Evolutionary conservation across 2,329 filamentous ascomycete genomes (phyloP), one percentile per base, ranked within the genome.

Genomic region (Aureobasidium melanogenum): DNA sequence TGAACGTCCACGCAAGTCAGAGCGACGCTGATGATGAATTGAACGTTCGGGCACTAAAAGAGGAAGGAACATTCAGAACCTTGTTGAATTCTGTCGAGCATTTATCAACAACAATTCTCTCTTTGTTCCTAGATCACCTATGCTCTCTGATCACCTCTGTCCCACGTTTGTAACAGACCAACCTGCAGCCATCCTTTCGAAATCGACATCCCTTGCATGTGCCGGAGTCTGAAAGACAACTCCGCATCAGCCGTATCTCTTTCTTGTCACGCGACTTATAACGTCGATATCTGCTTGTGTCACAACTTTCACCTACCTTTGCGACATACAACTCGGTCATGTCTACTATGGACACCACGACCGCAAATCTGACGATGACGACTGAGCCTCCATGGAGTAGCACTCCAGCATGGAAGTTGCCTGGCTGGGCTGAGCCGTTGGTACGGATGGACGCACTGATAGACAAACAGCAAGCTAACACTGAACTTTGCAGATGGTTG

Each of bases 401-500:
- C 64, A 72, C 71, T 63, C 73, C 72, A 46, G 73, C 74, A 5
- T 76, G 73, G 74, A 75, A 74, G 64, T 66, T 76, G 60, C 74
- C 74, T 51, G 73, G 72, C 64, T 76, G 73, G 71, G 74, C 70
- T 30, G 74, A 76, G 64, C 74, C 74, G 46, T 43, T 76, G 51
- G 73, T 76, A 67, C 60, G 39, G 14, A 51, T 12, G 12, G 2
- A 24, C 2, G 22, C 6, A 7, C 38, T 22, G 12, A 30, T 17
- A 6, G 24, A 24, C 8, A 32, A 3, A 12, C 17, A 24, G n/a
- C 1, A 19, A 43, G 57, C 30, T 36, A 32, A 54, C 10, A 7
- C 9, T 26, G n/a, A 41, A 17, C 5, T 30, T 28, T 19, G 41
- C 48, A 80, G 78, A 79, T 81, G 64, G 79, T 82, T 12, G 71